Evolutionary conservation across 441 rosid genomes (phyloP).

Genomic region (Pelargonium australe): DNA sequence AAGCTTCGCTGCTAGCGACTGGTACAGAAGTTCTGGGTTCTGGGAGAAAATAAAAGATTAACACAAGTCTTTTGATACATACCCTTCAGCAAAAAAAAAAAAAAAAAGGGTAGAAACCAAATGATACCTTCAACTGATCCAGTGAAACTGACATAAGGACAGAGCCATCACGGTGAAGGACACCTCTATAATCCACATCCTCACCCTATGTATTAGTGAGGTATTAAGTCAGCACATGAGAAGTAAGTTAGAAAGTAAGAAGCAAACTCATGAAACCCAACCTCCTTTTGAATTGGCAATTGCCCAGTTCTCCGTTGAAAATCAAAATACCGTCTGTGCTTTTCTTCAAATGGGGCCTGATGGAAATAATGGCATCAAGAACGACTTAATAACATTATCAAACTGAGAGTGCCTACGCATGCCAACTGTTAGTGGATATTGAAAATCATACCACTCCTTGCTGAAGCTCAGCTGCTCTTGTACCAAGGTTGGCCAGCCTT

Average conservation of each 20-base stretch:
- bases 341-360: slow-evolving; percentile 91
- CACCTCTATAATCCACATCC: slow-evolving; percentile 91
- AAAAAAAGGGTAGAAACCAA: not conserved
- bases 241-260: slow-evolving; percentile 6
- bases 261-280: slow-evolving; percentile 19
- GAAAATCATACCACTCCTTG: slow-evolving; percentile 80
- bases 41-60: slow-evolving; percentile 21
- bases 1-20: slow-evolving; percentile 37
- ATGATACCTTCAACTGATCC: slow-evolving; percentile 68
- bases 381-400: slow-evolving; percentile 9
- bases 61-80: slow-evolving; percentile 4
- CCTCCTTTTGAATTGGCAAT: slow-evolving; percentile 89
- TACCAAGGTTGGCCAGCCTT: slow-evolving; percentile 83
- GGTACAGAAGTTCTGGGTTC: slow-evolving; percentile 83
- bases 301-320: slow-evolving; percentile 87
- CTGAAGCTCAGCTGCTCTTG: slow-evolving; percentile 66
- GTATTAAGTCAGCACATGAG: slow-evolving; percentile 12
- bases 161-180: slow-evolving; percentile 93
- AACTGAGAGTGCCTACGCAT: slow-evolving; percentile 9
- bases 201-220: slow-evolving; percentile 48
- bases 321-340: slow-evolving; percentile 83
- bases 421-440: slow-evolving; percentile 12
- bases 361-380: slow-evolving; percentile 15
- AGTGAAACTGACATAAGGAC: slow-evolving; percentile 76
- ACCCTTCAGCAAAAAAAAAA: not conserved